These are phyloP conservation scores for Nicotiana paniculata DNA, from an alignment of 257 asterid genomes.

Conservation along the genomic window DNA sequence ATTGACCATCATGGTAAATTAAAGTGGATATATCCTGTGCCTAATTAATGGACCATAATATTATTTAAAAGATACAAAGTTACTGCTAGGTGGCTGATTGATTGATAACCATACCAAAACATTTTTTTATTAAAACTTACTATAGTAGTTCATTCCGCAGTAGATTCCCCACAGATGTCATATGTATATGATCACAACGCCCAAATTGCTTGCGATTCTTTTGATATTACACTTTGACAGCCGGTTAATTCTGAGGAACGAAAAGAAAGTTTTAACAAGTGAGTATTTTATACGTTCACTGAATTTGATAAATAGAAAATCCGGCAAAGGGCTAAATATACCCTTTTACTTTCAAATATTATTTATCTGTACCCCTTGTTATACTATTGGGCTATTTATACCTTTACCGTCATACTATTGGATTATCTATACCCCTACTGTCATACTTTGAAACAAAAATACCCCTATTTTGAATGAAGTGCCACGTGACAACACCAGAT, in stretches of 20 bases:
- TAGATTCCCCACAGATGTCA: neutral
- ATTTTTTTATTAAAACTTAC: neutral
- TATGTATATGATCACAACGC: neutral
- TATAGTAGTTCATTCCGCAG: neutral
- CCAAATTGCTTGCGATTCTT: neutral
- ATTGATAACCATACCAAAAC: constrained; percentile 4
- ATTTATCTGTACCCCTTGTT: no score
- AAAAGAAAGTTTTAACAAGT: neutral
- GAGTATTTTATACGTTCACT: neutral
- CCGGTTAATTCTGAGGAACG: neutral
- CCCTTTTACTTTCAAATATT: no score
- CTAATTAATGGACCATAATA: constrained; percentile 24
- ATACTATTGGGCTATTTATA: no score
- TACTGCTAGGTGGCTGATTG: constrained; percentile 12
- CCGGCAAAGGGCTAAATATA: no score
- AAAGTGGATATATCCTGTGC: constrained; percentile 32
- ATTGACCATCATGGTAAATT: constrained; percentile 36
- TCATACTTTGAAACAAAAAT: no score
- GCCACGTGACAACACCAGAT: no score
- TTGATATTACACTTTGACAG: neutral
- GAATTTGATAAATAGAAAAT: neutral
- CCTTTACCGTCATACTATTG: no score
- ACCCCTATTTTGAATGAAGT: no score
- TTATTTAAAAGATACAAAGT: constrained; percentile 5
- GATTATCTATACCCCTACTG: no score